Evolutionary conservation across 163 green algal genomes (phyloP).

Genomic region (Smithsoniella earleae): DNA sequence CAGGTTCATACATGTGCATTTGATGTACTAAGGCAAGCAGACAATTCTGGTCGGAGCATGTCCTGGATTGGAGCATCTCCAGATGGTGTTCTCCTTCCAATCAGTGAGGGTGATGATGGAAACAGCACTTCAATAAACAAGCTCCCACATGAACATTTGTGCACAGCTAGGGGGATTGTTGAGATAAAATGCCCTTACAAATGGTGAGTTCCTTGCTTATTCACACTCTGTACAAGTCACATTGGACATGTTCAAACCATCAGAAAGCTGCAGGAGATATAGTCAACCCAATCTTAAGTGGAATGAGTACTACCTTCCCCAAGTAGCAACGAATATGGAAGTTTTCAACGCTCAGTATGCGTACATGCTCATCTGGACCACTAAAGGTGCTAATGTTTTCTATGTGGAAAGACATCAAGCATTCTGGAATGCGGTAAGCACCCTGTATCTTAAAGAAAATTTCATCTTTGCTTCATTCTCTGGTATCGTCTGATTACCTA

Average conservation of each 20-base stretch:
- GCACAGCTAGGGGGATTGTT: not conserved
- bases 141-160: not conserved
- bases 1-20: slow-evolving; percentile 11
- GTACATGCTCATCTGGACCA: slow-evolving; percentile 15
- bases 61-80: slow-evolving; percentile 21
- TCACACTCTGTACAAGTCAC: not conserved
- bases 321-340: slow-evolving; percentile 14
- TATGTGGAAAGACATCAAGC: not conserved
- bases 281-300: too few relatives aligned
- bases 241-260: too few relatives aligned
- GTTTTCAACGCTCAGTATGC: slow-evolving; percentile 15
- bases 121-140: not conserved
- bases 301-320: slow-evolving; percentile 15
- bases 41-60: not conserved
- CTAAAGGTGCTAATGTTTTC: slow-evolving; percentile 22
- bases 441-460: too few relatives aligned
- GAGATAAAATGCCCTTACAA: slow-evolving; percentile 29
- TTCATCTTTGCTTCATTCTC: too few relatives aligned
- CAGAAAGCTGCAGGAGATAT: not conserved
- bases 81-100: slow-evolving; percentile 3
- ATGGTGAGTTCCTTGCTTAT: not conserved
- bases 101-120: not conserved
- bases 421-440: slow-evolving; percentile 2
- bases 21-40: not conserved
- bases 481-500: too few relatives aligned